Conservation (phyloP, 1,284 basidiomycete species). For the Rhodotorula mucilaginosa region DNA sequence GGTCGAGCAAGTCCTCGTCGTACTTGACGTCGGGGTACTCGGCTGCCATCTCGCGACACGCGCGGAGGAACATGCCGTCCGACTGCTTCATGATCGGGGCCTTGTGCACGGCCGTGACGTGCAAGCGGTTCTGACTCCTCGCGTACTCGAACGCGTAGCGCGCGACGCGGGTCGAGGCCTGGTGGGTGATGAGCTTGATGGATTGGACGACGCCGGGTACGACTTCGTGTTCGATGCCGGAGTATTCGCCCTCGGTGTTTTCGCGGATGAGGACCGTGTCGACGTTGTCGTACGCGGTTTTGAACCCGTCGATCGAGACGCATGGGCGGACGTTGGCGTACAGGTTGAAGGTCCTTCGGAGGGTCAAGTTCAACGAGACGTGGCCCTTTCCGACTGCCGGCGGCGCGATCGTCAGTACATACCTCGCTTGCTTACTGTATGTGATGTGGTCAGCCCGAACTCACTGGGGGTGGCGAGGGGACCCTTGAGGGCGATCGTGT, state of each 20-base stretch:
- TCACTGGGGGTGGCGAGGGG: slow-evolving; percentile 77
- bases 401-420: no score
- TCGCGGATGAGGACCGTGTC: slow-evolving; percentile 98
- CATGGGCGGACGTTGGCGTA: slow-evolving; percentile 99
- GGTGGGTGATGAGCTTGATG: slow-evolving; percentile 99
- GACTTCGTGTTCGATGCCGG: slow-evolving; percentile 97
- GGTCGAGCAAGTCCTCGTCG: slow-evolving; percentile 96
- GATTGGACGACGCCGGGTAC: slow-evolving; percentile 99
- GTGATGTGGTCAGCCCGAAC: no score
- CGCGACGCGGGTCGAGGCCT: slow-evolving; percentile 97
- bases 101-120: slow-evolving; percentile 99
- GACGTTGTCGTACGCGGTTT: slow-evolving; percentile 97
- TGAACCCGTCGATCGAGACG: slow-evolving; percentile 91
- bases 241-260: slow-evolving; percentile 99
- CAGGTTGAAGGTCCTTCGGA: slow-evolving; percentile 94
- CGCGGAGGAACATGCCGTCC: slow-evolving; percentile 90
- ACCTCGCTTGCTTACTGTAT: no score
- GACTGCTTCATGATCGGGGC: slow-evolving; percentile 99
- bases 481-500: slow-evolving; percentile 97
- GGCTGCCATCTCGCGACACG: slow-evolving; percentile 93
- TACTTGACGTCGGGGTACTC: slow-evolving; percentile 92
- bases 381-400: slow-evolving; percentile 91
- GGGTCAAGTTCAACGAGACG: slow-evolving; percentile 94
- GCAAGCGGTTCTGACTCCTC: slow-evolving; percentile 76
- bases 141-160: slow-evolving; percentile 99